These are phyloP conservation scores for Curvularia lunata DNA, from an alignment of 2,329 filamentous ascomycete species.

Conservation along the genomic window DNA sequence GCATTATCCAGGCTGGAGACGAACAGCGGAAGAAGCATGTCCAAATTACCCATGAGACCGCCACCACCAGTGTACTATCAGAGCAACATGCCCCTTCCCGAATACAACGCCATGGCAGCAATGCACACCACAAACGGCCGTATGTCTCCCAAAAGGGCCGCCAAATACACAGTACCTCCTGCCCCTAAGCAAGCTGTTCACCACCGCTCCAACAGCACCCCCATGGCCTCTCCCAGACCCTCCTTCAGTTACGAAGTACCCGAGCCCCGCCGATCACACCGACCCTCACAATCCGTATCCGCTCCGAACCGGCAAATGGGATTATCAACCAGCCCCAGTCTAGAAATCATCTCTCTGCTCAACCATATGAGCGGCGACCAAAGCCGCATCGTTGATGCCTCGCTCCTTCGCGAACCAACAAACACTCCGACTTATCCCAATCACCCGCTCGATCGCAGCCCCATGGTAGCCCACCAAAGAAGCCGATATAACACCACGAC, in stretches of 20 bases:
- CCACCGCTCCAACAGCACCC: constrained; percentile 7
- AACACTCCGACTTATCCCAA: neutral
- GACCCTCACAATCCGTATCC: neutral
- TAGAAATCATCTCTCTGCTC: constrained; percentile 28
- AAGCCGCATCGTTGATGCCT: constrained; percentile 23
- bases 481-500: neutral
- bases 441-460: neutral
- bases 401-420: constrained; percentile 13
- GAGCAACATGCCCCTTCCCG: constrained; percentile 2
- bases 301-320: constrained; percentile 2
- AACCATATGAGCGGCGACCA: constrained; percentile 16
- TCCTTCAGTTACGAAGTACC: neutral
- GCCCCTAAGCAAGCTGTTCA: constrained; percentile 4
- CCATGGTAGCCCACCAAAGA: neutral
- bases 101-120: neutral
- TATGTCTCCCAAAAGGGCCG: neutral
- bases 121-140: neutral
- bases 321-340: constrained; percentile 13
- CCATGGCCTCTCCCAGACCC: constrained; percentile 1
- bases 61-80: constrained; percentile 11
- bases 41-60: constrained; percentile 6
- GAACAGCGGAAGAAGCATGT: constrained; percentile 21
- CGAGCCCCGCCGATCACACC: neutral
- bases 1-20: constrained; percentile 30
- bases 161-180: constrained; percentile 14